phyloP scores from a whole-genome alignment of 768 basidiomycete species.

The Dacryopinax primogenitus region DNA sequence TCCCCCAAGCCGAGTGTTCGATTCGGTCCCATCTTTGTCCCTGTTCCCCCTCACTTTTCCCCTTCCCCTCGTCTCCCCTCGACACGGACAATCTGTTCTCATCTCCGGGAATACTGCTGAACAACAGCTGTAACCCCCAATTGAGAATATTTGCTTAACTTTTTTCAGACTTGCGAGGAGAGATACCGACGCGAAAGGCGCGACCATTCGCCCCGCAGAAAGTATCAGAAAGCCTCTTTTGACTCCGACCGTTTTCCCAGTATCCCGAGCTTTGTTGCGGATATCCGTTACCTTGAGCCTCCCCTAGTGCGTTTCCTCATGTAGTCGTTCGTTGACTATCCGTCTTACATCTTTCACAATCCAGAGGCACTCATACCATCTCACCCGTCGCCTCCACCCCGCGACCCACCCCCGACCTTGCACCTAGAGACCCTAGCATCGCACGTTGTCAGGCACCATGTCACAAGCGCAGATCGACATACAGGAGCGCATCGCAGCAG shows the following conservation, averaged over 20 bases:
- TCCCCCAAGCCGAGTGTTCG: slow-evolving; percentile 8
- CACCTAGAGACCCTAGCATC: neutral
- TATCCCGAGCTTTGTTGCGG: neutral
- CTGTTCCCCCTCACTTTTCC: slow-evolving; percentile 6
- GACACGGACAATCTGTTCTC: neutral
- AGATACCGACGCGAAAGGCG: neutral
- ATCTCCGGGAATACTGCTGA: neutral
- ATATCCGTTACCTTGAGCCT: neutral
- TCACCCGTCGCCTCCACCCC: neutral
- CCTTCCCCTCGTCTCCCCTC: neutral
- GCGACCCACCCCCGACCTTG: neutral
- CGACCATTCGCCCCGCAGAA: neutral
- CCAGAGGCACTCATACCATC: neutral
- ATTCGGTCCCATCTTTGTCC: slow-evolving; percentile 8
- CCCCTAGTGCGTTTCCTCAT: neutral
- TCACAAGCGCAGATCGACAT: slow-evolving; percentile 73
- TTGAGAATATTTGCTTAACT: neutral
- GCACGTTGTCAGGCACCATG: slow-evolving; percentile 33
- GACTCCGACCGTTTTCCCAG: neutral
- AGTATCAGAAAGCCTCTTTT: slow-evolving; percentile 8
- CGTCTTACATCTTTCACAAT: neutral
- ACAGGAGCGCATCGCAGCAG: slow-evolving; percentile 87
- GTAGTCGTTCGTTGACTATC: neutral
- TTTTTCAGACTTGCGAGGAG: neutral
- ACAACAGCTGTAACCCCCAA: neutral